These are phyloP conservation scores for Cyclotella baltica DNA, from an alignment of 108 stramenopile genomes.

Conservation along the genomic window DNA sequence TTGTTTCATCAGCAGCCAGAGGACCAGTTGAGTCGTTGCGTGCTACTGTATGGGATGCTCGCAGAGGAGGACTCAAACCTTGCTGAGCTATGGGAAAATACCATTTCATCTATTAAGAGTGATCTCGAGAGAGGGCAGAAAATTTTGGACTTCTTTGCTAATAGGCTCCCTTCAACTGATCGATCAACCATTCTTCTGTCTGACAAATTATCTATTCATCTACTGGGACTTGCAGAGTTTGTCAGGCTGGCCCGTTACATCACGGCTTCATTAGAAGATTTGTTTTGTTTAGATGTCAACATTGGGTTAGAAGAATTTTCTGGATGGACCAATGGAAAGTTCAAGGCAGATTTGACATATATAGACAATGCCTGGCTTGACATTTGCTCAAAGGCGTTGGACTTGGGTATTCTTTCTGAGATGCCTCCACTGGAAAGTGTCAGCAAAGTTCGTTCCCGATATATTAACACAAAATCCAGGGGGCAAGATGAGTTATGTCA, in stretches of 20 bases:
- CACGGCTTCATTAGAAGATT: conserved; percentile 67
- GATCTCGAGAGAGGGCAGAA: conserved; percentile 40
- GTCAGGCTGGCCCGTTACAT: conserved; percentile 71
- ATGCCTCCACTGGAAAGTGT: conserved; percentile 42
- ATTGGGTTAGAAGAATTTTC: conserved; percentile 29
- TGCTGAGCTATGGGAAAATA: conserved; percentile 33
- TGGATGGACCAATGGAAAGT: conserved; percentile 26
- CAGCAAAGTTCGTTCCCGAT: conserved; percentile 45
- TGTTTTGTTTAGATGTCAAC: conserved; percentile 58
- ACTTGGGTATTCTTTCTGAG: conserved; percentile 26
- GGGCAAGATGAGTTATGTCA: conserved; percentile 51
- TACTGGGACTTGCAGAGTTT: conserved; percentile 69
- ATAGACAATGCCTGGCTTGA: conserved; percentile 63
- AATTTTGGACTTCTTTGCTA: conserved; percentile 26
- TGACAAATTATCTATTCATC: conserved; percentile 26
- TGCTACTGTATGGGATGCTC: conserved; percentile 19
- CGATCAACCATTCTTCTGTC: conserved; percentile 39
- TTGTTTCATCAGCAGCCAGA: background rate
- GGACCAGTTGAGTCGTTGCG: conserved; percentile 5
- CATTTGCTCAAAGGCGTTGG: conserved; percentile 30
- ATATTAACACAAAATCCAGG: background rate
- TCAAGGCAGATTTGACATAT: conserved; percentile 41
- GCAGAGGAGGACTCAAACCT: conserved; percentile 19
- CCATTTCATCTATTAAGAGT: conserved; percentile 30
- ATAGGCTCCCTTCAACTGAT: conserved; percentile 22